Evolutionary conservation across 108 stramenopile species (phyloP), one percentile per base, ranked within the genome.

Genomic region (Seminavis robusta): DNA sequence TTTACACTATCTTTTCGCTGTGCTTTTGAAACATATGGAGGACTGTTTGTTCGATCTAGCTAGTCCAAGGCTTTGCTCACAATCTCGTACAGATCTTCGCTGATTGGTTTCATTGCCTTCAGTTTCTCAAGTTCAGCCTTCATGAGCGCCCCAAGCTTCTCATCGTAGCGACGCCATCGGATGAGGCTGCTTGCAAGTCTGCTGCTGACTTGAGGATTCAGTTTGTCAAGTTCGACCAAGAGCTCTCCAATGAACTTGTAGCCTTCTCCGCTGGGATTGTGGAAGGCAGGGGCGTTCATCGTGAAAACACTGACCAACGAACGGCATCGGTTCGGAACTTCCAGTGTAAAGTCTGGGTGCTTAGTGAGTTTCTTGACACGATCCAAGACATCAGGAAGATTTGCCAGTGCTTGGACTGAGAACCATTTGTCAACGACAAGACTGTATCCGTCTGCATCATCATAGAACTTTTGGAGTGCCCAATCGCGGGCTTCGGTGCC

Each of bases 261-360:
- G 1, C 95, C 97, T 11, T 50, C 56, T n/a, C 97, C 97, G 38
- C 59, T 61, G 31, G 63, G 76, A 32, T 75, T 82, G 63, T 98
- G 97, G 65, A 96, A 98, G n/a, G 65, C 69, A 20, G 69, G 47
- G 15, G 89, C 46, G 56, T 94, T 94, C 63, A 76, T 80, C 1
- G 91, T 64, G 56, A 96, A 96, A 1, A 83, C 84, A 17, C 73
- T 53, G 29, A 97, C 47, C 42, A 97, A 47, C 24, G 97, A 76
- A 8, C 94, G 88, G 52, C 88, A 82, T 1, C 95, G 79, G 63
- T 98, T 98, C 10, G 97, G 97, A 65, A 95, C 94, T 56, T 73
- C 84, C 48, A 94, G 52, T 15, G 74, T 83, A 75, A 98, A 98
- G 47, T 92, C 91, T 28, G 90, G 89, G 62, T 96, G 95, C 51